A percentile compares a stretch with the other conserved stretches of the same genome.
Evolutionary conservation across 331 rosid species (phyloP).

Genomic region (Telfairia occidentalis): DNA sequence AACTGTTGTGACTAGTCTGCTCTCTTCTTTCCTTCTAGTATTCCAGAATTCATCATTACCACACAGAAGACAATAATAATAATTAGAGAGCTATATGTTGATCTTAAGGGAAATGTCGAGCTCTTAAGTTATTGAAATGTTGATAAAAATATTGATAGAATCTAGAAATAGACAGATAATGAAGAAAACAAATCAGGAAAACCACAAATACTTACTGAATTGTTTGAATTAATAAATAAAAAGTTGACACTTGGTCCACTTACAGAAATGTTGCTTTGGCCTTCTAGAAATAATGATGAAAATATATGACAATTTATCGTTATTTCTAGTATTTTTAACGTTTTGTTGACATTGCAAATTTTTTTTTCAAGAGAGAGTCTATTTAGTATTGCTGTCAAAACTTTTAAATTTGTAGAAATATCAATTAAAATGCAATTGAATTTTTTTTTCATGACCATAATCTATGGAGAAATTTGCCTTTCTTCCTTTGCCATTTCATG

Average conservation of each 20-base stretch:
- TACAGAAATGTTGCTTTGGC: too few relatives aligned
- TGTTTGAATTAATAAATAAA: background rate
- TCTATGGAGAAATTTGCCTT: background rate
- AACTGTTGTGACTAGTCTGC: background rate
- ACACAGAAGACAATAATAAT: background rate
- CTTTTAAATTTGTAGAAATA: background rate
- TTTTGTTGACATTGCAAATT: background rate
- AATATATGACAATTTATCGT: background rate
- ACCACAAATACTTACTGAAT: background rate
- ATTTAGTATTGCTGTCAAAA: background rate
- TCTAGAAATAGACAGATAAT: background rate
- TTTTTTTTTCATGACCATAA: background rate
- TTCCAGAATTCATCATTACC: background rate
- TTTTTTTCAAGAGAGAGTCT: background rate
- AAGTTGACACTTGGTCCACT: too few relatives aligned
- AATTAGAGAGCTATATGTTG: background rate
- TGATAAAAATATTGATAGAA: background rate
- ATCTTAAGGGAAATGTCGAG: background rate
- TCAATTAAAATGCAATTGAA: background rate
- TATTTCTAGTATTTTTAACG: background rate
- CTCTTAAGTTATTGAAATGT: background rate
- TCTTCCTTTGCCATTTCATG: slow-evolving; percentile 5
- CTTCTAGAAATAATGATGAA: too few relatives aligned
- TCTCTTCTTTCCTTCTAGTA: background rate
- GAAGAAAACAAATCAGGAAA: background rate